Percentiles rank a stretch among this genome's conserved stretches.
Conservation (phyloP, 768 basidiomycete species). For the Mycena rebaudengoi region DNA sequence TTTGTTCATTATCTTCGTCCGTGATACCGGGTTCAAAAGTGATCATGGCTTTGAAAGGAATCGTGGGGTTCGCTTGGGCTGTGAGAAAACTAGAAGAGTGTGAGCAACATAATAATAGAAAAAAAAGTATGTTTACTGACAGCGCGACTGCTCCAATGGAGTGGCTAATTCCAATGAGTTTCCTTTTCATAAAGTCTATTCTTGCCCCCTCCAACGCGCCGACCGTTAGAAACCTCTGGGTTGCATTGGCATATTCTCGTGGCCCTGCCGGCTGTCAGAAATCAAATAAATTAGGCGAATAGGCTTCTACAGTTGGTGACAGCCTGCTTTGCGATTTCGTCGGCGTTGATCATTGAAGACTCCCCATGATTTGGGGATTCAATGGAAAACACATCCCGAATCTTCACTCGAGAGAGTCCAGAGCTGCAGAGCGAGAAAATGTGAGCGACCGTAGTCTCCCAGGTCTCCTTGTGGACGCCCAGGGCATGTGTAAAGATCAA, state of each 20-base stretch:
- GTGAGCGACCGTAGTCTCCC: constrained; percentile 7
- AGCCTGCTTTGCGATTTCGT: background rate
- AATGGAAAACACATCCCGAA: background rate
- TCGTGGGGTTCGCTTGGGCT: background rate
- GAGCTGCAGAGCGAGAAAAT: background rate
- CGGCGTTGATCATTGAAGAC: constrained; percentile 1
- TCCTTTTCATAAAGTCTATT: background rate
- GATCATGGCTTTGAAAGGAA: constrained; percentile 14
- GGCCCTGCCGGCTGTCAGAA: background rate
- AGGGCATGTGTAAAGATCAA: constrained; percentile 9
- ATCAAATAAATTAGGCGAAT: background rate
- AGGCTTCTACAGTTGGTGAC: background rate
- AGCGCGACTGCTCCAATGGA: constrained; percentile 4
- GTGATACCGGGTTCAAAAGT: constrained; percentile 14
- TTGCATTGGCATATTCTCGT: constrained; percentile 1
- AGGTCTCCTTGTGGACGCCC: constrained; percentile 13
- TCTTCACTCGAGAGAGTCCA: background rate
- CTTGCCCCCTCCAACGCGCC: background rate
- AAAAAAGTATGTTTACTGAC: background rate
- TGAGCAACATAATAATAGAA: no score
- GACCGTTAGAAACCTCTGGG: constrained; percentile 2
- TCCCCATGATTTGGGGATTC: constrained; percentile 15
- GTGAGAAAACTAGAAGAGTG: constrained; percentile 7
- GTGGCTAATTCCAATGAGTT: constrained; percentile 12
- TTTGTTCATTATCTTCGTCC: background rate